Conservation (phyloP, 169 alveolate species). For the Plasmodium vinckei region DNA sequence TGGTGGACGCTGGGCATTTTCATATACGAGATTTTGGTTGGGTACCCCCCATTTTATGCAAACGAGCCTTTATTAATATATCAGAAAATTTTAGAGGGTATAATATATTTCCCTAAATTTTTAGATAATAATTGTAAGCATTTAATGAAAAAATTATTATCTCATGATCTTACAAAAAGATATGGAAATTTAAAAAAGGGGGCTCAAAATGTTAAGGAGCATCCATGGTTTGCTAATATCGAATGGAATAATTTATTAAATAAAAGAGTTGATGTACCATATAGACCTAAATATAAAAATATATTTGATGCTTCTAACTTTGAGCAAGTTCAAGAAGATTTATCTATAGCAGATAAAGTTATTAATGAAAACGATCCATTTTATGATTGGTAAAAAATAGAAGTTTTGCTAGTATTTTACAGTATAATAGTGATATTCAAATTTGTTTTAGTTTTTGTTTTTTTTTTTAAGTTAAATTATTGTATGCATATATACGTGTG, state of each 20-base stretch:
- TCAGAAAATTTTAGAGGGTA: conserved; percentile 96
- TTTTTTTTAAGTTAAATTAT: not conserved
- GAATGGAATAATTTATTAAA: conserved; percentile 88
- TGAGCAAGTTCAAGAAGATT: conserved; percentile 69
- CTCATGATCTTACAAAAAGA: conserved; percentile 95
- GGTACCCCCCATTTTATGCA: conserved; percentile 98
- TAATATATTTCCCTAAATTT: conserved; percentile 94
- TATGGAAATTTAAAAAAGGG: conserved; percentile 96
- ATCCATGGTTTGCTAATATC: conserved; percentile 90
- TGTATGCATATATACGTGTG: not conserved
- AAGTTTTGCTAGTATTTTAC: not conserved
- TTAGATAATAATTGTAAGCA: conserved; percentile 92
- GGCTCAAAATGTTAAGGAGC: conserved; percentile 93
- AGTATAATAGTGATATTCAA: too few species aligned
- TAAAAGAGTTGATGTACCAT: conserved; percentile 89
- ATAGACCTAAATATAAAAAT: conserved; percentile 85
- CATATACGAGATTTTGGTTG: conserved; percentile 98
- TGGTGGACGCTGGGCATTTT: conserved; percentile 99
- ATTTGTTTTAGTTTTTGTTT: not conserved
- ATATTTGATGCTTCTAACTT: conserved; percentile 81
- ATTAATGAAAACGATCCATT: conserved; percentile 73
- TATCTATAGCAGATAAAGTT: conserved; percentile 61
- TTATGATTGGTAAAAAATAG: conserved; percentile 33
- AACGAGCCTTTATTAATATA: conserved; percentile 98
- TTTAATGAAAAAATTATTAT: conserved; percentile 93